Evolutionary conservation across 1,284 basidiomycete genomes (phyloP), one percentile per base, ranked within the genome.

Genomic region (Ustilago crameri): DNA sequence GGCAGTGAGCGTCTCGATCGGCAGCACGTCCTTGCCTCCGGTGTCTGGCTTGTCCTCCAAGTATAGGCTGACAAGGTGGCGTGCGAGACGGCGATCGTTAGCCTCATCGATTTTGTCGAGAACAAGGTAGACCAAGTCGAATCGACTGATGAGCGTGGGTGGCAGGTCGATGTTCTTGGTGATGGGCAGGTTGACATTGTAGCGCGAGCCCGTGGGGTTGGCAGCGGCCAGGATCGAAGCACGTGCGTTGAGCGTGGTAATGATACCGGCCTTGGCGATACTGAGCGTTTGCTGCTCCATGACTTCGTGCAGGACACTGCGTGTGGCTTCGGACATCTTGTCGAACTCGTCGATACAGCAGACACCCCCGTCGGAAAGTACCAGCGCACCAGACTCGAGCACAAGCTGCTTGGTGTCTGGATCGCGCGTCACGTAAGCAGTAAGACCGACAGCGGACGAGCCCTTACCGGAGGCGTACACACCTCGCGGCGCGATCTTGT

Each of bases 261-360:
- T 98, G 80, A 98, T 98, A 10, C 96, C 96, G 0, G 95, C 95
- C 85, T 98, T 98, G n/a, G 96, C 96, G 64, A 98, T 95, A 2
- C 95, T 98, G 3, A 98, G 94, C 0, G 95, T 98, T 91, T 98
- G 95, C 90, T 98, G 95, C 88, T 98, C 95, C 95, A 98, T 98
- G 38, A 98, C 96, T 90, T 98, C 96, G 83, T 98, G 95, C 50
- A 98, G 86, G 1, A 98, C 96, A 84, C 92, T 95, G 47, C 96
- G 89, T 9, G 95, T 98, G 0, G 93, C 90, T 79, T 98, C 95
- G 1, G 91, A 92, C 95, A 98, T 98, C 85, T 98, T 98, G 86
- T 98, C 96, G 79, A 98, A 98, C 85, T 98, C 95, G 82, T 98
- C 95, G 76, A 98, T 98, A 83, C 96, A 98, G 85, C 96, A 98